Evolutionary conservation across 2,329 filamentous ascomycete species (phyloP), one percentile per base, ranked within the genome.

Genomic region (Thelonectria rubi): DNA sequence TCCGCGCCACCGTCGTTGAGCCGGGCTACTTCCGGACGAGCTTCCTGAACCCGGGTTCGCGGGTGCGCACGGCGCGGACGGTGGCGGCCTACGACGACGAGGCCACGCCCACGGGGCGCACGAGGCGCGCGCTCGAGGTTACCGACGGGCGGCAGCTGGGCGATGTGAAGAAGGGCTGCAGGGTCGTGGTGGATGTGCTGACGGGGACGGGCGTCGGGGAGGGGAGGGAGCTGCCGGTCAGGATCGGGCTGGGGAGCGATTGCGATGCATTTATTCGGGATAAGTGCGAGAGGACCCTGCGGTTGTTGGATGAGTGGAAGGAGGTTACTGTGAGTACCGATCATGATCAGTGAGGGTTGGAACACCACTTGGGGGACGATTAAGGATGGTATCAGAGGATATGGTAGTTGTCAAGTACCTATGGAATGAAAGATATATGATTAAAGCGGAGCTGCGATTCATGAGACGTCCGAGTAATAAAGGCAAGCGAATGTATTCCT

Each of bases 161-260:
- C 0, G 85, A 89, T 68, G 79, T 85, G 3, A 74, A 72, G 17
- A 87, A 87, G 76, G 86, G 82, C 0, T 75, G 77, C 8, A 78
- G 74, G 58, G 78, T 84, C 1, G 76, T 87, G 26, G 78, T 88
- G 5, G 86, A 89, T 64, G 76, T 86, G 14, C 65, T 89, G 65
- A 86, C 82, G 8, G 76, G 76, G 45, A 79, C 75, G 2, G 86
- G 85, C 0, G 75, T 76, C 21, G 83, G 77, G 0, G 55, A 69
- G 61, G 85, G 83, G 0, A 82, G 73, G 64, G 77, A 81, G 18
- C 74, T 89, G 2, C 87, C 86, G 0, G 66, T 82, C 14, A 75
- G 86, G 26, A 66, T 90, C 50, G 75, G 81, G n/a, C 72, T 90
- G 42, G 88, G 87, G 0, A 78, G 74, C 8, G 86, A 88, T 71